Evolutionary conservation across 345 rosid genomes (phyloP).

Genomic region (Linum usitatissimum): DNA sequence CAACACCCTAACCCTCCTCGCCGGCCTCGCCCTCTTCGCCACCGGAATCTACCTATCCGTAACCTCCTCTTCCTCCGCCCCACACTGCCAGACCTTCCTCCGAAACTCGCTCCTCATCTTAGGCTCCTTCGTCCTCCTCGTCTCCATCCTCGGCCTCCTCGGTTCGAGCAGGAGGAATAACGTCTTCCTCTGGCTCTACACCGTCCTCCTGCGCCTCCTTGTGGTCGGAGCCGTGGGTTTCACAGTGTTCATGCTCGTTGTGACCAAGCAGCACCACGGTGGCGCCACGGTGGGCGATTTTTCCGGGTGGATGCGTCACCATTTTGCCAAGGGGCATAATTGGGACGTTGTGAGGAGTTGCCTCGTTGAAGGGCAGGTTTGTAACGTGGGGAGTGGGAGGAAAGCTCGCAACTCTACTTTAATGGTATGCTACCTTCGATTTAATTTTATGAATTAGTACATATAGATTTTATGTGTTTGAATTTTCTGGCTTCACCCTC

Average conservation of each 20-base stretch:
- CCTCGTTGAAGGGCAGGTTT: neutral
- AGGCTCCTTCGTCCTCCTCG: neutral
- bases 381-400: neutral
- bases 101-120: neutral
- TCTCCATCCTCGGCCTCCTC: neutral
- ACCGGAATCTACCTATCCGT: conserved; percentile 7
- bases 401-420: neutral
- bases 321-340: neutral
- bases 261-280: neutral
- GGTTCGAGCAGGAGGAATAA: neutral
- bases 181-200: neutral
- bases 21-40: conserved; percentile 17
- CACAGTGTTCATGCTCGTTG: neutral
- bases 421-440: too few species aligned
- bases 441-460: too few species aligned
- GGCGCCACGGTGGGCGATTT: neutral
- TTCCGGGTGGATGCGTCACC: neutral
- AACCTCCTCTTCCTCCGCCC: neutral
- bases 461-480: too few species aligned
- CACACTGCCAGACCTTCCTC: neutral
- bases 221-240: neutral
- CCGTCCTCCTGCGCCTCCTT: neutral
- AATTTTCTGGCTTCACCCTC: too few species aligned
- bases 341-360: neutral
- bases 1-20: conserved; percentile 16